Evolutionary conservation across 805 yeast genomes (phyloP).

Genomic region (Saccharomycopsis fermentans): DNA sequence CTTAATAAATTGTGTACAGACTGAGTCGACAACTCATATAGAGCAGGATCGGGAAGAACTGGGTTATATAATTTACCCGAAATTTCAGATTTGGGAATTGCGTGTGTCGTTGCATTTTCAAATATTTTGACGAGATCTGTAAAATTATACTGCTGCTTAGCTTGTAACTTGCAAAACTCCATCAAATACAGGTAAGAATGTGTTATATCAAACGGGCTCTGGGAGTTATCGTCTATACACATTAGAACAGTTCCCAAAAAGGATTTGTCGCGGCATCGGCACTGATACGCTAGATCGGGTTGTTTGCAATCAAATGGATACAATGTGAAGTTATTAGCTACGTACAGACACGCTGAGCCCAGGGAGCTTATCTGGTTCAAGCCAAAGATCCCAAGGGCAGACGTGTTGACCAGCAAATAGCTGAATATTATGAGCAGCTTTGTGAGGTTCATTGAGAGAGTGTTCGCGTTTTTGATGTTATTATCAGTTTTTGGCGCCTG

Average conservation of each 20-base stretch:
- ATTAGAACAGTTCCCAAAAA: conserved; percentile 29
- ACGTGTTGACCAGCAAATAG: background rate
- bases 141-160: conserved; percentile 22
- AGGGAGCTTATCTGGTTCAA: conserved; percentile 13
- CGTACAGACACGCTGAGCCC: conserved; percentile 30
- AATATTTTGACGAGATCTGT: conserved; percentile 24
- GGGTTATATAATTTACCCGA: conserved; percentile 22
- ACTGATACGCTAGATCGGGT: conserved; percentile 27
- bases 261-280: conserved; percentile 27
- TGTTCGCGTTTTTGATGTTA: background rate
- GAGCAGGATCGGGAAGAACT: conserved; percentile 20
- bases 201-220: conserved; percentile 23
- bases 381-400: conserved; percentile 4
- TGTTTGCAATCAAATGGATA: conserved; percentile 27
- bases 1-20: conserved; percentile 24
- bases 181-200: conserved; percentile 26
- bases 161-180: conserved; percentile 29
- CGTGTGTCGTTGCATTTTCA: conserved; percentile 23
- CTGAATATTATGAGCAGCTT: background rate
- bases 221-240: conserved; percentile 27
- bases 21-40: conserved; percentile 23
- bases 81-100: conserved; percentile 17
- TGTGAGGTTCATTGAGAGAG: no score
- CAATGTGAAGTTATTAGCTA: conserved; percentile 26
- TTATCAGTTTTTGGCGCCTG: background rate